Conservation (phyloP, 441 rosid species). For the Corymbia citriodora region DNA sequence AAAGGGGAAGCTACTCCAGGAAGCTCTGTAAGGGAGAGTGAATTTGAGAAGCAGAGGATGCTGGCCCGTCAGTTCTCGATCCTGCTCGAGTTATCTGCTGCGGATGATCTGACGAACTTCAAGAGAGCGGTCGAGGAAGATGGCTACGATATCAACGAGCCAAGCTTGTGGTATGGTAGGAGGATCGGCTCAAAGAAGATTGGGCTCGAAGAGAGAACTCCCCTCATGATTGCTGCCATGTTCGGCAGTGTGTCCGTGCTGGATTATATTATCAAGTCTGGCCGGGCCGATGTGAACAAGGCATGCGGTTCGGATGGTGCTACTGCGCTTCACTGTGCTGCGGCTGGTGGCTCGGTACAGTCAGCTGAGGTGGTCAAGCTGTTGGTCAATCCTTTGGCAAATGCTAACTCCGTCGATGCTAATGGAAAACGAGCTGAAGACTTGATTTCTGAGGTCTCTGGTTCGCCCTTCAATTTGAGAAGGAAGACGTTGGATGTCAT, state of each 20-base stretch:
- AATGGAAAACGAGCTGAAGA: slow-evolving; percentile 45
- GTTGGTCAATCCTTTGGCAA: slow-evolving; percentile 43
- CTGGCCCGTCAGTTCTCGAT: slow-evolving; percentile 24
- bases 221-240: slow-evolving; percentile 58
- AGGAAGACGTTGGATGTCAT: slow-evolving; percentile 39
- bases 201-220: slow-evolving; percentile 61
- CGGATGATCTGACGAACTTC: slow-evolving; percentile 56
- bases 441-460: slow-evolving; percentile 27
- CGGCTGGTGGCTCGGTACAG: slow-evolving; percentile 40
- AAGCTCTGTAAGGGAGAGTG: slow-evolving; percentile 32
- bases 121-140: slow-evolving; percentile 48
- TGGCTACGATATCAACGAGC: slow-evolving; percentile 48
- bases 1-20: slow-evolving; percentile 23
- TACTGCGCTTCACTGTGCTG: slow-evolving; percentile 63
- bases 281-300: slow-evolving; percentile 45
- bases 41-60: slow-evolving; percentile 21
- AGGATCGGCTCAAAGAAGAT: slow-evolving; percentile 38
- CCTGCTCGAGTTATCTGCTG: slow-evolving; percentile 64
- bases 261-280: slow-evolving; percentile 33
- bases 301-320: slow-evolving; percentile 53
- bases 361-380: slow-evolving; percentile 41
- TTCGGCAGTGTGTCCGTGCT: slow-evolving; percentile 53
- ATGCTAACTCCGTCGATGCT: slow-evolving; percentile 38
- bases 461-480: slow-evolving; percentile 25
- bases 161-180: slow-evolving; percentile 58